Evolutionary conservation across 768 basidiomycete species (phyloP).

Genomic region (Asterophora parasitica): DNA sequence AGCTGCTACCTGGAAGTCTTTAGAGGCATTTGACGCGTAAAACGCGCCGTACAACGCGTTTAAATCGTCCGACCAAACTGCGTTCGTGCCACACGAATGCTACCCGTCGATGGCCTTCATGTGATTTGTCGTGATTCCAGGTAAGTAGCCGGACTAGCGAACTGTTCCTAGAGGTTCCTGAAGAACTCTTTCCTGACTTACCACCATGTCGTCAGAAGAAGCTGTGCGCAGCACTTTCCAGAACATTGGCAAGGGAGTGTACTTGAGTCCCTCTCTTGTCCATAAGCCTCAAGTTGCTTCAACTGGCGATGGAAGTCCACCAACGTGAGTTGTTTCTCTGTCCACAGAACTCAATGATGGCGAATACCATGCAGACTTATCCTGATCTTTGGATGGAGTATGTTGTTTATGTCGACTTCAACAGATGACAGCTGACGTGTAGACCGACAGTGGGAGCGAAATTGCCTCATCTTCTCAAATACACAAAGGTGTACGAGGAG

Average conservation of each 20-base stretch:
- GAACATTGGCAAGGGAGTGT: slow-evolving; percentile 8
- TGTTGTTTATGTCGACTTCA: slow-evolving; percentile 14
- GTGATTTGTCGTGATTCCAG: too few relatives aligned
- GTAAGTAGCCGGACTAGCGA: too few relatives aligned
- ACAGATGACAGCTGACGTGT: slow-evolving; percentile 7
- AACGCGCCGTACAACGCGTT: too few relatives aligned
- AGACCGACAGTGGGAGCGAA: slow-evolving; percentile 37
- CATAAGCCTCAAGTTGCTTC: not conserved
- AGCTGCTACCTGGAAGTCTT: too few relatives aligned
- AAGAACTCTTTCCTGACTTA: too few relatives aligned
- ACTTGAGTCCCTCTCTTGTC: not conserved
- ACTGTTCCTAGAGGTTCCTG: too few relatives aligned
- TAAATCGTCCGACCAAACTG: too few relatives aligned
- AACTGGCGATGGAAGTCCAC: not conserved
- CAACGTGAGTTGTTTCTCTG: slow-evolving; percentile 2
- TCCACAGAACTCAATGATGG: not conserved
- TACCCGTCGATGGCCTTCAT: too few relatives aligned
- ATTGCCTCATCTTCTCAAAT: slow-evolving; percentile 42
- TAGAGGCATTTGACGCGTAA: too few relatives aligned
- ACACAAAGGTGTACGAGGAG: slow-evolving; percentile 34
- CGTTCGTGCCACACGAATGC: too few relatives aligned
- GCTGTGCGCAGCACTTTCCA: not conserved
- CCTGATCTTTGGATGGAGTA: slow-evolving; percentile 45
- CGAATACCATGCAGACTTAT: slow-evolving; percentile 26
- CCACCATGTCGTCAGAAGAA: not conserved